Percentiles rank a stretch among this genome's conserved stretches.
Conservation (phyloP, 306 rosid genomes). For the Fagus crenata region DNA sequence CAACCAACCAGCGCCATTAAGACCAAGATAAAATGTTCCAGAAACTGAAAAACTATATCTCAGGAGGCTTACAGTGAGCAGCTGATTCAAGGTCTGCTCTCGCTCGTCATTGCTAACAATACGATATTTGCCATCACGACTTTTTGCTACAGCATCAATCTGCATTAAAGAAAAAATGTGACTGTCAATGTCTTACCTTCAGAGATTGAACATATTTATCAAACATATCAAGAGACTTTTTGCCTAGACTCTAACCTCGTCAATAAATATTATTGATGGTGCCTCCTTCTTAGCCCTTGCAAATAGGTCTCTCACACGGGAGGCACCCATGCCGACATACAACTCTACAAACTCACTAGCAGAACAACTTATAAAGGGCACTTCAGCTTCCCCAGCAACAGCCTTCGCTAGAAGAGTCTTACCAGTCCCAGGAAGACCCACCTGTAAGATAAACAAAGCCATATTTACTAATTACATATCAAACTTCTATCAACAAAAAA, state of each 20-base stretch:
- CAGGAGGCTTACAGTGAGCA: slow-evolving; percentile 78
- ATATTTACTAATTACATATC: slow-evolving; percentile 20
- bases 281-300: slow-evolving; percentile 99
- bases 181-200: slow-evolving; percentile 17
- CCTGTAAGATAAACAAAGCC: slow-evolving; percentile 57
- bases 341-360: slow-evolving; percentile 99
- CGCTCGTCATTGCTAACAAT: slow-evolving; percentile 95
- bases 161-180: slow-evolving; percentile 39
- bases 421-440: slow-evolving; percentile 99
- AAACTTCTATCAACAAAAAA: slow-evolving; percentile 21
- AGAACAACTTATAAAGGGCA: slow-evolving; percentile 94
- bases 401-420: slow-evolving; percentile 99
- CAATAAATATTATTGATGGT: slow-evolving; percentile 91
- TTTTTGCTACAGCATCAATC: slow-evolving; percentile 99
- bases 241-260: slow-evolving; percentile 60
- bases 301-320: slow-evolving; percentile 99
- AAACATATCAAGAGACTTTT: slow-evolving; percentile 9
- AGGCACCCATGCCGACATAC: slow-evolving; percentile 99
- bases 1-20: not conserved
- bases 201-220: slow-evolving; percentile 21
- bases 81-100: slow-evolving; percentile 96
- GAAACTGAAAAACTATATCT: slow-evolving; percentile 31
- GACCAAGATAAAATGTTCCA: slow-evolving; percentile 12
- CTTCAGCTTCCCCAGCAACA: slow-evolving; percentile 99
- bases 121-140: slow-evolving; percentile 96